phyloP scores from a whole-genome alignment of 257 asterid species.

The Plantago ovata region DNA sequence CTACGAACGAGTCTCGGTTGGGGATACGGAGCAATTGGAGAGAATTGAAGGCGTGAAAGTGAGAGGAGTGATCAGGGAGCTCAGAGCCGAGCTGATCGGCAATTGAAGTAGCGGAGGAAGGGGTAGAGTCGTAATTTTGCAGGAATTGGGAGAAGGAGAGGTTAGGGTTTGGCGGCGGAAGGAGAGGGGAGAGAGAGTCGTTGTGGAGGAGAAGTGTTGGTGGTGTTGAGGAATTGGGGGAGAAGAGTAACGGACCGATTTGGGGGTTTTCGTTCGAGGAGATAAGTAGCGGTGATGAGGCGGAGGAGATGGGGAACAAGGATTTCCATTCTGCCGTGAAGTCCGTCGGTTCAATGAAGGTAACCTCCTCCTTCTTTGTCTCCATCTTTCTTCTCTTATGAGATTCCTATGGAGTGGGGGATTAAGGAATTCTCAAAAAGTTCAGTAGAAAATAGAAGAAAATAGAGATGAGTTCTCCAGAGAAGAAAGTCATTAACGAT shows the following conservation, averaged over 20 bases:
- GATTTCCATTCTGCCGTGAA: constrained; percentile 65
- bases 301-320: constrained; percentile 46
- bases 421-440: no score
- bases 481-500: no score
- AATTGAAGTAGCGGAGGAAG: constrained; percentile 33
- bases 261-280: constrained; percentile 16
- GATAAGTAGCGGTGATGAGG: constrained; percentile 49
- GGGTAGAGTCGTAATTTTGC: constrained; percentile 20
- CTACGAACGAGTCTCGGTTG: constrained; percentile 24
- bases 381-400: no score
- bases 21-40: constrained; percentile 52
- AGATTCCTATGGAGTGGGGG: no score
- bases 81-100: constrained; percentile 36
- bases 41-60: constrained; percentile 45
- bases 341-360: constrained; percentile 27
- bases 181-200: constrained; percentile 42
- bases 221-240: constrained; percentile 29
- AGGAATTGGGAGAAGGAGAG: constrained; percentile 42
- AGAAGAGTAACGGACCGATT: constrained; percentile 57
- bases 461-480: no score
- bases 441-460: no score
- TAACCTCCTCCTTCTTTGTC: no score
- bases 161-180: constrained; percentile 49
- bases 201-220: constrained; percentile 35
- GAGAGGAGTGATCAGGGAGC: constrained; percentile 23